Conservation (phyloP, 2,329 filamentous ascomycete genomes). For the Botryotinia globosa region DNA sequence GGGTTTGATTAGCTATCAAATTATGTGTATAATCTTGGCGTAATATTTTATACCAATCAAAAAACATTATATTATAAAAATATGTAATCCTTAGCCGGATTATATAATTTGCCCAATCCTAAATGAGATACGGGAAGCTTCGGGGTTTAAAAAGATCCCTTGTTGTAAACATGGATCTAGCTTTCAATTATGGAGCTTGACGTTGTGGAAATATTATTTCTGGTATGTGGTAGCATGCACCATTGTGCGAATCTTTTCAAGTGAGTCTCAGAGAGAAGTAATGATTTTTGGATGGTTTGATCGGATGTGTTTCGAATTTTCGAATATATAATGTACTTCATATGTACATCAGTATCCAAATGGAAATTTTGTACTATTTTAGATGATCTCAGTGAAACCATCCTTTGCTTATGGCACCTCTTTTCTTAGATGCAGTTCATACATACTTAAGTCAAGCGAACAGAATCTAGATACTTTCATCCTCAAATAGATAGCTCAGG, state of each 20-base stretch:
- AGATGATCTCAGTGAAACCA: background rate
- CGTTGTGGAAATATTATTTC: conserved; percentile 3
- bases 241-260: background rate
- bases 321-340: background rate
- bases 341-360: background rate
- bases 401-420: background rate
- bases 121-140: background rate
- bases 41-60: too few relatives aligned
- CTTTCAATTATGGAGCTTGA: background rate
- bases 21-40: too few relatives aligned
- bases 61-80: too few relatives aligned
- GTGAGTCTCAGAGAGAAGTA: background rate
- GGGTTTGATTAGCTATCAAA: too few relatives aligned
- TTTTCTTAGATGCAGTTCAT: background rate
- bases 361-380: background rate
- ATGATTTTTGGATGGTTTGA: background rate
- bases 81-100: too few relatives aligned
- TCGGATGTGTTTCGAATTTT: background rate
- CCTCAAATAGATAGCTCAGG: background rate
- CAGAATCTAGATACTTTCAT: background rate
- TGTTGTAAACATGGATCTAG: background rate
- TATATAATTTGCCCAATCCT: too few relatives aligned
- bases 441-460: background rate
- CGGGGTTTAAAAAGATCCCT: background rate
- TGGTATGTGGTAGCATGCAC: background rate